Evolutionary conservation across 2,329 filamentous ascomycete species (phyloP).

Genomic region (Cercospora janseana): DNA sequence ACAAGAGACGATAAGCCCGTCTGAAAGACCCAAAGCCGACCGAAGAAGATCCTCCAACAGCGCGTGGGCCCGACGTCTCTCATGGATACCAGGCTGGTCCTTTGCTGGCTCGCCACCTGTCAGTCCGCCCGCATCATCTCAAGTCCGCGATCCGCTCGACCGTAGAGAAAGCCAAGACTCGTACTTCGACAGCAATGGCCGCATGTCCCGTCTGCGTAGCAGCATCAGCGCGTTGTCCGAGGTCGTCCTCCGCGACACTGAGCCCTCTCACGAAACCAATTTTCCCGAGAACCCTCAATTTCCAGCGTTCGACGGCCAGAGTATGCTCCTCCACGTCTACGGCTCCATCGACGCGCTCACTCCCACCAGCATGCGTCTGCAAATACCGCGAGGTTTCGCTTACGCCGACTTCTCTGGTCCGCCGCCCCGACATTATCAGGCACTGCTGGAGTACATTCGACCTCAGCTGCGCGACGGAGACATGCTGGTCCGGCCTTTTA

Average conservation of each 20-base stretch:
- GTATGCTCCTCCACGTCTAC: slow-evolving; percentile 10
- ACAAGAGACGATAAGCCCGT: slow-evolving; percentile 5
- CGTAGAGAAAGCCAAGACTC: not conserved
- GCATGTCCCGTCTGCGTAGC: slow-evolving; percentile 11
- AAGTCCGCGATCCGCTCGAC: not conserved
- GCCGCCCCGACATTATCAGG: not conserved
- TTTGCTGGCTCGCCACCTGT: slow-evolving; percentile 12
- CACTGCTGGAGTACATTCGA: slow-evolving; percentile 13
- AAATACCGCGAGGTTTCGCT: slow-evolving; percentile 5
- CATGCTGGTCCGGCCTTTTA: slow-evolving; percentile 15
- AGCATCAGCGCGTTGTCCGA: slow-evolving; percentile 12
- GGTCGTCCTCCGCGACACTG: slow-evolving; percentile 9
- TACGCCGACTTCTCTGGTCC: slow-evolving; percentile 8
- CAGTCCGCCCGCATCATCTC: not conserved
- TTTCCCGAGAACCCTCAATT: slow-evolving; percentile 12
- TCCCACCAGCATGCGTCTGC: slow-evolving; percentile 2
- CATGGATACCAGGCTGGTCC: slow-evolving; percentile 16
- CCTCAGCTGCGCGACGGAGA: slow-evolving; percentile 15
- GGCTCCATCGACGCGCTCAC: slow-evolving; percentile 11
- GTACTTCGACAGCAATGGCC: slow-evolving; percentile 1
- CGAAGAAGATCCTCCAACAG: not conserved
- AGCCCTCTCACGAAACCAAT: slow-evolving; percentile 15
- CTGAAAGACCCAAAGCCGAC: not conserved
- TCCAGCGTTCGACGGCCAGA: slow-evolving; percentile 4
- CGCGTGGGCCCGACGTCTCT: slow-evolving; percentile 13